Evolutionary conservation across 2,329 filamentous ascomycete genomes (phyloP).

Genomic region (Phaeophleospora eucalypticola): DNA sequence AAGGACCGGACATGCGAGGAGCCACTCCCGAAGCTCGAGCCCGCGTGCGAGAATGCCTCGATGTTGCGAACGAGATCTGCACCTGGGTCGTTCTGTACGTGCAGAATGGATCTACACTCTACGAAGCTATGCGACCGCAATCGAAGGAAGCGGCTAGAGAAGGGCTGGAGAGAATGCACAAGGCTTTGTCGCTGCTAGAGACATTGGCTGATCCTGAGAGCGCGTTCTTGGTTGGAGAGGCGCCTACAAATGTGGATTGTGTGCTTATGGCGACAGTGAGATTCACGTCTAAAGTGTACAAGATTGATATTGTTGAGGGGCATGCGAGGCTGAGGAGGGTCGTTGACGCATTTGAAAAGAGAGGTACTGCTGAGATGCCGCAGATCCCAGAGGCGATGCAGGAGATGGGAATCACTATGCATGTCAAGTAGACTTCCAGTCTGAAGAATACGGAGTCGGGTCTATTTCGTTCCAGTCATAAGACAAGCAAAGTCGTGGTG

Average conservation of each 20-base stretch:
- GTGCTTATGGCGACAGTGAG: conserved; percentile 5
- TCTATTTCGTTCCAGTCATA: no score
- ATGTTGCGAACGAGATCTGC: conserved; percentile 2
- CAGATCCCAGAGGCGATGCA: conserved; percentile 2
- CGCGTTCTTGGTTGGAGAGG: conserved; percentile 2
- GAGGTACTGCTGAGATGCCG: conserved; percentile 7
- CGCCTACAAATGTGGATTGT: conserved; percentile 7
- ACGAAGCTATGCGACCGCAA: conserved; percentile 4
- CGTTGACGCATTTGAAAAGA: conserved; percentile 7
- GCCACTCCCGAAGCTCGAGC: conserved; percentile 5
- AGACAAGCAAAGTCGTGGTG: no score
- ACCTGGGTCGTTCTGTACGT: conserved; percentile 5
- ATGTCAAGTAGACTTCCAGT: no score
- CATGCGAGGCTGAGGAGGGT: conserved; percentile 8
- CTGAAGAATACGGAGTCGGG: no score
- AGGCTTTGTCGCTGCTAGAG: conserved; percentile 4
- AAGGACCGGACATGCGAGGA: conserved; percentile 10
- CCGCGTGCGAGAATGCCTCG: conserved; percentile 8
- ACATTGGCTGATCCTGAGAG: conserved; percentile 4
- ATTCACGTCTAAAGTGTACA: conserved; percentile 7
- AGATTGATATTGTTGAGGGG: conserved; percentile 3
- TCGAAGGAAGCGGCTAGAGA: conserved; percentile 1
- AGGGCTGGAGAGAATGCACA: conserved; percentile 6
- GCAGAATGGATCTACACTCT: conserved; percentile 4
- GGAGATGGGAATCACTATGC: no score